A percentile compares a stretch with the other conserved stretches of the same genome.
Evolutionary conservation across 306 rosid species (phyloP).

Genomic region (Cucurbita moschata): DNA sequence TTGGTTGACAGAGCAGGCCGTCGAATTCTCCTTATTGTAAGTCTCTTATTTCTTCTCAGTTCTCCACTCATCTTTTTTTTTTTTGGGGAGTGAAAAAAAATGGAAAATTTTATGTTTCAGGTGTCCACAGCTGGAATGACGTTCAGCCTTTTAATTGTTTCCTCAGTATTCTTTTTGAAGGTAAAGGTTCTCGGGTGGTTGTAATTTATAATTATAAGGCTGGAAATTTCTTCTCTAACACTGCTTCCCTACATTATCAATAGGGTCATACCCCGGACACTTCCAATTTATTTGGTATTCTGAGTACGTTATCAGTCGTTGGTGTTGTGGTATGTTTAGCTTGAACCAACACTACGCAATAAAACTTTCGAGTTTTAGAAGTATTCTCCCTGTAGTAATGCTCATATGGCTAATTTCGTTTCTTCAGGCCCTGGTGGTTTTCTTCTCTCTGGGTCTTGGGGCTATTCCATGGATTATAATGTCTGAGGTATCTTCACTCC

Average conservation of each 20-base stretch:
- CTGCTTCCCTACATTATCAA: not conserved
- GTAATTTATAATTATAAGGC: not conserved
- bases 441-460: slow-evolving; percentile 71
- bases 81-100: not conserved
- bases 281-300: slow-evolving; percentile 24
- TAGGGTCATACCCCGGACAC: slow-evolving; percentile 29
- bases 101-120: slow-evolving; percentile 15
- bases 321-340: slow-evolving; percentile 58
- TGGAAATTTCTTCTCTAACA: not conserved
- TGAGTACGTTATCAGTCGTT: slow-evolving; percentile 41
- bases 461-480: slow-evolving; percentile 87
- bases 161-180: slow-evolving; percentile 54
- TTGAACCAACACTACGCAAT: not conserved
- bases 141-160: slow-evolving; percentile 49
- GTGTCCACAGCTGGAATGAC: slow-evolving; percentile 57
- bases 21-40: slow-evolving; percentile 52
- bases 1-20: slow-evolving; percentile 73
- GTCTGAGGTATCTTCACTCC: slow-evolving; percentile 49
- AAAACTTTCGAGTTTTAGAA: not conserved
- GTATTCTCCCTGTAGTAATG: not conserved
- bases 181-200: slow-evolving; percentile 13
- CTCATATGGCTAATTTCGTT: not conserved
- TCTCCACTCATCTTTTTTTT: not conserved
- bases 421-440: slow-evolving; percentile 38
- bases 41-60: slow-evolving; percentile 10